Conservation (phyloP, 768 basidiomycete genomes). For the Rhodotorula paludigena region DNA sequence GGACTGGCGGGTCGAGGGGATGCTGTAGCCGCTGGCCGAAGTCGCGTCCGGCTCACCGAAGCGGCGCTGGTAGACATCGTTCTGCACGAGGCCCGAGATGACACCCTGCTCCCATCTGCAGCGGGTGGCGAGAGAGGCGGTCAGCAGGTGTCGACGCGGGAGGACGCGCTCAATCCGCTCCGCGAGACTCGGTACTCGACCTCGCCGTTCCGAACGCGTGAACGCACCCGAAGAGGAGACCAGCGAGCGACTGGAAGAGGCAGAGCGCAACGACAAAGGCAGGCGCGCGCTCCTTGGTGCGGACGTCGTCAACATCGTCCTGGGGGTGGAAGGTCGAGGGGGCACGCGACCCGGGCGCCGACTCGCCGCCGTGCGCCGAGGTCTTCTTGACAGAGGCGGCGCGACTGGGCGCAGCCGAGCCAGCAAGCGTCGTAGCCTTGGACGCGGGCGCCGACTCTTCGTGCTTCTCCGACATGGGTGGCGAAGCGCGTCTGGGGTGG, state of each 20-base stretch:
- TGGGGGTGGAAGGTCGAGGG: slow-evolving; percentile 17
- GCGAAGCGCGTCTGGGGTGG: not conserved
- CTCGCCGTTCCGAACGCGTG: no score
- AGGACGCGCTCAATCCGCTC: not conserved
- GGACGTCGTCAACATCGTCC: slow-evolving; percentile 17
- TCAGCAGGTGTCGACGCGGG: no score
- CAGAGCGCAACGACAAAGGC: slow-evolving; percentile 34
- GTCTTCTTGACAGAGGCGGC: slow-evolving; percentile 18
- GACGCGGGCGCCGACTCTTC: slow-evolving; percentile 3
- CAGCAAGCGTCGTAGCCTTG: slow-evolving; percentile 27
- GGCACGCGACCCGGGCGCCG: slow-evolving; percentile 20
- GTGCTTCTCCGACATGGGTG: slow-evolving; percentile 8
- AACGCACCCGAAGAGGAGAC: slow-evolving; percentile 36
- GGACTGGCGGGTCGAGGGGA: slow-evolving; percentile 36
- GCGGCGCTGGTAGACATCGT: slow-evolving; percentile 26
- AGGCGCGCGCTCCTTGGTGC: slow-evolving; percentile 35
- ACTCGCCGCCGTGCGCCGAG: not conserved
- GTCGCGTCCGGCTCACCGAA: slow-evolving; percentile 32
- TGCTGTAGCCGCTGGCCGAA: slow-evolving; percentile 19
- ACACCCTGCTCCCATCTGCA: slow-evolving; percentile 37
- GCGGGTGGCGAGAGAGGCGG: not conserved
- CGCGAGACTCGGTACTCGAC: not conserved
- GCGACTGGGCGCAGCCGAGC: slow-evolving; percentile 18
- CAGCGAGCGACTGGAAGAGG: slow-evolving; percentile 37
- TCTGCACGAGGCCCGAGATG: slow-evolving; percentile 32